Base-by-base conservation (phyloP, 495 filamentous ascomycete genomes). In the Cercophora newfieldiana region DNA sequence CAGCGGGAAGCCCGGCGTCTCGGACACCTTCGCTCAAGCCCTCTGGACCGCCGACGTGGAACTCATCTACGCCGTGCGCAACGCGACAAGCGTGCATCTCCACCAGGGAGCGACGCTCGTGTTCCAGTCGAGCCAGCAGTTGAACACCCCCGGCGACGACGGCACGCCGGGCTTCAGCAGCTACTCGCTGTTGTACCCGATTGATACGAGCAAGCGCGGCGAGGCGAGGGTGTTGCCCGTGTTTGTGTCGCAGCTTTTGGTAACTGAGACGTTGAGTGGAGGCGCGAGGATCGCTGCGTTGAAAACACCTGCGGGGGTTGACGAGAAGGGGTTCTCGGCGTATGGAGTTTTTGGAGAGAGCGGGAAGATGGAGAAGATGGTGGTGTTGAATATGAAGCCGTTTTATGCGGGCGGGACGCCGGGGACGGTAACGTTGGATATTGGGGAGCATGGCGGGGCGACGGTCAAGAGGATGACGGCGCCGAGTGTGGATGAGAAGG, bases 1-100 rank as follows among this genome's bases (percentile, higher is more conserved):
- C 67, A 74, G 57, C 69, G 79, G 44, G 71, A 74, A 25, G 71
- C 74, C 28, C 57, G 72, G 5, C 69, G 83, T 67, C 58, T 65
- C n/a, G 1, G 68, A 70, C 47, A 67, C 68, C 18, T 70, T 70
- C 30, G 68, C 68, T 24, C 68, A 70, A 50, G 68, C 68, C n/a
- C 57, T 70, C 29, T 70, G 68, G 68, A 67, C 68, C 24, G 68
- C 58, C 12, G 68, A 67, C n/a, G 68, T 67, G 1, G 64, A 67
- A 44, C 62, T 70, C 25, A 51, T 70, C 0, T 70, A 70, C 28
- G 68, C 65, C 6, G 68, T 67, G 37, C 56, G 68, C 7, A 70
- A 70, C 49, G 68, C 68, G 3, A 67, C 55, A 5, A 67, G 65
- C 44, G 68, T 70, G 31, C 68, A 70, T 25, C 62, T 70, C 33